Percentiles rank a stretch among this genome's conserved stretches.
phyloP scores from a whole-genome alignment of 768 basidiomycete genomes.

The Tephrocybe sp. region DNA sequence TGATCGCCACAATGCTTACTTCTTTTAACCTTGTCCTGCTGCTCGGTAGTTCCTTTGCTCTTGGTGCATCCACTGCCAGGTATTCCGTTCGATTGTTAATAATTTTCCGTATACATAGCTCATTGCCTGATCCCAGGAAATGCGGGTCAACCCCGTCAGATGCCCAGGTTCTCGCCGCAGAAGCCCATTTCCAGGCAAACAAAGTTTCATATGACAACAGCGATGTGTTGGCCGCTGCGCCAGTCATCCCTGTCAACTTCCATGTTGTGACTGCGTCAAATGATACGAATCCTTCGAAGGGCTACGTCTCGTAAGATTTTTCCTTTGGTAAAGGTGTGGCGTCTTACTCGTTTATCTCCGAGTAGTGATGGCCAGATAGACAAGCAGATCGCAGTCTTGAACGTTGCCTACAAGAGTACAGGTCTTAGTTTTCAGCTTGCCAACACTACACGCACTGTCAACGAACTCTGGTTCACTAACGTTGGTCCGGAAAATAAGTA shows the following conservation, averaged over 20 bases:
- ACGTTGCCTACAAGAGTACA: constrained; percentile 35
- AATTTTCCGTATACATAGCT: neutral
- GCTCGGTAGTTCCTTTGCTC: neutral
- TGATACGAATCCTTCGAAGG: constrained; percentile 24
- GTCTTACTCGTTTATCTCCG: neutral
- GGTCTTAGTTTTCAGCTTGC: constrained; percentile 41
- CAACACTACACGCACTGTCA: constrained; percentile 40
- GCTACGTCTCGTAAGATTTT: constrained; percentile 38
- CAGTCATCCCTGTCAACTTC: constrained; percentile 17
- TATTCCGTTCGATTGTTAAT: neutral
- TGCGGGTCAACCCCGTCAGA: constrained; percentile 11
- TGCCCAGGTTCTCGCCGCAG: constrained; percentile 11
- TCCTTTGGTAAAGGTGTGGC: neutral
- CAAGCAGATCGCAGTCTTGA: constrained; percentile 40
- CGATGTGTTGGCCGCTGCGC: neutral
- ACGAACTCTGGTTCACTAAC: constrained; percentile 49
- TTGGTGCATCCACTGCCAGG: constrained; percentile 1
- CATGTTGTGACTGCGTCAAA: constrained; percentile 34
- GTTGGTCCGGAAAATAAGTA: constrained; percentile 31
- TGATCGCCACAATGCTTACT: neutral
- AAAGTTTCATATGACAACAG: constrained; percentile 1
- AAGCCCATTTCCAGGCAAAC: constrained; percentile 13
- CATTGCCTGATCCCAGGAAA: neutral
- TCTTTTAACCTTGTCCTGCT: neutral
- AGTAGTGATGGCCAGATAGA: constrained; percentile 22